Base-by-base conservation (phyloP, 441 rosid species). In the Adansonia rubrostipa region DNA sequence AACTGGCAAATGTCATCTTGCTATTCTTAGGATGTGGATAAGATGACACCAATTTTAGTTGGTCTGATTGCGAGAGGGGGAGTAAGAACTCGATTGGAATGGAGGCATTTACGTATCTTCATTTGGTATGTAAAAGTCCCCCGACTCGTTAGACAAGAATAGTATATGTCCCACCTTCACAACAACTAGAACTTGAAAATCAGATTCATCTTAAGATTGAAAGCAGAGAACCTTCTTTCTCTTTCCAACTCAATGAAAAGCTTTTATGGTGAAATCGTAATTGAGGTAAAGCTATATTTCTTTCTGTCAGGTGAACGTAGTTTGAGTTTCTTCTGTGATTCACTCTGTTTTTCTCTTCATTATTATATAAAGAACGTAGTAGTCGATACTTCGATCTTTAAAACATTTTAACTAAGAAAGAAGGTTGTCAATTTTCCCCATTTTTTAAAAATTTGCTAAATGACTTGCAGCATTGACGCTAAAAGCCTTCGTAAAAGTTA, bases 1-100 rank as follows among this genome's bases (percentile, higher is more conserved):
- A 28, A 28, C 62, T 53, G 22, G 61, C 47, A 40, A 28, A 14
- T 51, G 47, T 28, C 74, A 53, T 71, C 44, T 70, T 13, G 74
- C 40, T 20, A 20, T 22, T 69, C 73, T 20, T 19, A 20, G 36
- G 22, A 17, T 14, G 45, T 50, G 20, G 74, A 71, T 50, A 50
- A 70, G 58, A 50, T 48, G 45, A 71, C 45, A 24, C 45, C 15
- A 51, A 51, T 71, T 70, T 70, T 70, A 69, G 61, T 51, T 71
- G 60, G 61, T 71, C 61, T 51, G 74, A 53, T 71, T 51, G 74
- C 8, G 14, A 71, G 22, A 33, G 62, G 3, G 60, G 14, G 22
- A 15, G 22, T 51, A 33, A 71, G 45, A 71, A 28, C 61, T 7
- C 74, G 45, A 50, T 13, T 51, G 45, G 22, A 15, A 51, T 24